Percentiles rank a stretch among this genome's conserved stretches.
These are phyloP conservation scores for Colletotrichum sp. DNA, from an alignment of 2,329 filamentous ascomycete genomes.

Conservation along the genomic window DNA sequence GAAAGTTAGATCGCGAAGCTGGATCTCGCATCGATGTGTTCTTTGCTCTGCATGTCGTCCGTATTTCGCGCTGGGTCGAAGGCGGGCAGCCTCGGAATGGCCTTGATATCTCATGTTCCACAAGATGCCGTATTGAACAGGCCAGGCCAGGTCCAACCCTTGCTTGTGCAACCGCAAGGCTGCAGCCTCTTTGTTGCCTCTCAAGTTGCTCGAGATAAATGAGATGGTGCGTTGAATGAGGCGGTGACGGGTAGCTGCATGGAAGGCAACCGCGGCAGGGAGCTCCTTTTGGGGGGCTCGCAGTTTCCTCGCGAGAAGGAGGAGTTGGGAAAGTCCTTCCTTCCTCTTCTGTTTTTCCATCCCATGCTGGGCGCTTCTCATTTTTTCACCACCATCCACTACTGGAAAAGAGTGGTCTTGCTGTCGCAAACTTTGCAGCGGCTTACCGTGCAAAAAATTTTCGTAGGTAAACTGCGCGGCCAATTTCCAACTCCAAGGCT, in stretches of 20 bases:
- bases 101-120: neutral
- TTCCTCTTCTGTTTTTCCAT: neutral
- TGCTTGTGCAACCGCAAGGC: neutral
- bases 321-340: neutral
- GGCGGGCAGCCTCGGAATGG: neutral
- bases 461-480: neutral
- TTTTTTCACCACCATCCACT: neutral
- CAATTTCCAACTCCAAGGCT: accelerated
- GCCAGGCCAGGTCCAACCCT: neutral
- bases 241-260: neutral
- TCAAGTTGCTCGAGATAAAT: neutral
- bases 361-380: neutral
- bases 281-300: neutral
- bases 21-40: neutral
- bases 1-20: neutral
- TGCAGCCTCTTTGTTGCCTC: neutral
- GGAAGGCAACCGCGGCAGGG: neutral
- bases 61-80: neutral
- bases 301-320: neutral
- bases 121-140: neutral
- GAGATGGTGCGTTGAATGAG: neutral
- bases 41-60: neutral
- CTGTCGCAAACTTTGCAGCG: neutral
- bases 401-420: neutral
- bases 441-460: neutral